A percentile compares a stretch with the other conserved stretches of the same genome.
Conservation (phyloP, 768 basidiomycete genomes). For the Kockovaella imperatae region DNA sequence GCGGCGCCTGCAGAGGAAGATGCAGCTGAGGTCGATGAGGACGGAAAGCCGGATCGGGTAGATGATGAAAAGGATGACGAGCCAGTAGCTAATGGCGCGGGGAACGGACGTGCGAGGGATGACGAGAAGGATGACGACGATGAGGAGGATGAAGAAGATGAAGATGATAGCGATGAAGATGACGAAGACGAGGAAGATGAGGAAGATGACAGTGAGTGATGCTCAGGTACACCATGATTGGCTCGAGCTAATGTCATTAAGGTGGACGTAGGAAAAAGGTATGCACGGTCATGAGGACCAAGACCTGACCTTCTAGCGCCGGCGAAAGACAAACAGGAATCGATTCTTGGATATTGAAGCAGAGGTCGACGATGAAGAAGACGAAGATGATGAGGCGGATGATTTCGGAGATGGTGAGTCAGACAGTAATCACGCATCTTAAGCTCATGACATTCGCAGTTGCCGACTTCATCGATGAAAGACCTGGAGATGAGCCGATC, state of each 20-base stretch:
- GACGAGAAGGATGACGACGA: conserved; percentile 17
- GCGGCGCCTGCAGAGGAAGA: conserved; percentile 5
- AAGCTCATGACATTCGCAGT: conserved; percentile 14
- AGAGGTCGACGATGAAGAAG: conserved; percentile 93
- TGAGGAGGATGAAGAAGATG: conserved; percentile 48
- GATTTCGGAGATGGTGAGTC: conserved; percentile 44
- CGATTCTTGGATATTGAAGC: conserved; percentile 94
- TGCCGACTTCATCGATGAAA: conserved; percentile 48
- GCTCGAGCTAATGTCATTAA: too few species aligned
- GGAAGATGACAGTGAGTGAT: conserved; percentile 3
- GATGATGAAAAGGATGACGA: conserved; percentile 41
- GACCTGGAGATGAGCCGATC: conserved; percentile 22
- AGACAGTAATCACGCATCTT: background rate
- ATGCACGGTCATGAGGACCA: background rate
- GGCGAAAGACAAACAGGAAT: conserved; percentile 52
- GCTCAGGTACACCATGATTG: conserved; percentile 60
- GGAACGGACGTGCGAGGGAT: conserved; percentile 10
- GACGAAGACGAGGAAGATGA: conserved; percentile 11
- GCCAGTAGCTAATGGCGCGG: background rate
- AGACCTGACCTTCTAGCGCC: conserved; percentile 18
- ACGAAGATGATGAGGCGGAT: conserved; percentile 64
- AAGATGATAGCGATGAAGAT: conserved; percentile 30
- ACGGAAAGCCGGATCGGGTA: conserved; percentile 39
- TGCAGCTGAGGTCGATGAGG: conserved; percentile 9
- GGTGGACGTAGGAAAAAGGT: too few species aligned